Base-by-base conservation (phyloP, 2,329 filamentous ascomycete genomes). In the Claviceps fusiformis region DNA sequence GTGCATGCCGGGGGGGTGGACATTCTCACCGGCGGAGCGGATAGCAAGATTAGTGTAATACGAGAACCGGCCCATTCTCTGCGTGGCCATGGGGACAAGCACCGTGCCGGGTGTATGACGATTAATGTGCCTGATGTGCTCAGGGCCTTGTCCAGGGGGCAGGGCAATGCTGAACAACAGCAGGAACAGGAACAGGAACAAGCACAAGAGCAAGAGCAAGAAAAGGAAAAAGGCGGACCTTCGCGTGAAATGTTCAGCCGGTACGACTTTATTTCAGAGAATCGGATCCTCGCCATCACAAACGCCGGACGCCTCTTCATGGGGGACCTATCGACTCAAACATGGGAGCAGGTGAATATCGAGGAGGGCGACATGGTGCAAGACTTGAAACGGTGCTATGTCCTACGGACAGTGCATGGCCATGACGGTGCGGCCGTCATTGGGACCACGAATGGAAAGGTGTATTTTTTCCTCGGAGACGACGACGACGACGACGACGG, bases 1-100 rank as follows among this genome's bases (percentile, higher is more conserved):
- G 55, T 55, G 33, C 57, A 60, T 57, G 61, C 64, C 2, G 62
- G 65, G 0, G 60, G 67, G 15, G 67, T 73, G 0, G 58, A 76
- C 1, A 67, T 89, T 24, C 83, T 80, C 4, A 90, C 87, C 2
- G 93, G 93, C 13, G 93, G 89, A n/a, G 86, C 88, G 11, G 93
- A 98, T 69, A 86, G 90, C 17, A 81, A 77, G 59, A 76, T 85
- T 45, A 74, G 75, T 3, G 61, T 81, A n/a, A 71, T 79, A 33
- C 62, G 66, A 46, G 65, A 67, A n/a, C 37, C 56, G 7, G 13
- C 13, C 6, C 31, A 9, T 17, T 44, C 10, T 39, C 17, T 19
- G 15, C 13, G 31, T 11, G 31, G n/a, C 11, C 17, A 59, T 54
- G 52, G 48, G 5, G 24, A 35, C 24, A 29, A 17, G n/a, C 43